Conservation (phyloP, 2,329 filamentous ascomycete genomes). For the Bipolaris oryzae region DNA sequence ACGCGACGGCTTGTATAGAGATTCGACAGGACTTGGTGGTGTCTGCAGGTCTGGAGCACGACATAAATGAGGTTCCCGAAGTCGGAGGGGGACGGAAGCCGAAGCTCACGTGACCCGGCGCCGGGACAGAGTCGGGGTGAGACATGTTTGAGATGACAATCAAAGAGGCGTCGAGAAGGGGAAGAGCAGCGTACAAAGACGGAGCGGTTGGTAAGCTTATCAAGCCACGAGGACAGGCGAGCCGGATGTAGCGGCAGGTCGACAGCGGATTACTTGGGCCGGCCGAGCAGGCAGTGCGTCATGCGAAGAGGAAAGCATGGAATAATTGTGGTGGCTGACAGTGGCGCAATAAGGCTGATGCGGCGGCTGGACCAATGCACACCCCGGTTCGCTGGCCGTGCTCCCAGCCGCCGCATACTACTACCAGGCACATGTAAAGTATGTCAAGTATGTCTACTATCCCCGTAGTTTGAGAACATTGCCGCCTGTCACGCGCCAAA, state of each 20-base stretch:
- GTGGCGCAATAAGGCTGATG: constrained; percentile 18
- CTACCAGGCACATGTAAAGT: not conserved
- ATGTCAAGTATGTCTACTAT: too few species aligned
- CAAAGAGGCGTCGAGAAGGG: too few species aligned
- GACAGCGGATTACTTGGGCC: not conserved
- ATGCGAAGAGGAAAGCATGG: not conserved
- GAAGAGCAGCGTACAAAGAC: too few species aligned
- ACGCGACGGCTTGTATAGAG: not conserved
- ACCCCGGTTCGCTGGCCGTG: constrained; percentile 5
- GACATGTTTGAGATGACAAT: not conserved
- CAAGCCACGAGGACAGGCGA: too few species aligned
- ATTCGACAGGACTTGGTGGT: not conserved
- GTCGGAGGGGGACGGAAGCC: not conserved
- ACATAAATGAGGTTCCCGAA: not conserved
- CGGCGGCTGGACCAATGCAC: constrained; percentile 2
- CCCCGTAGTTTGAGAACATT: not conserved
- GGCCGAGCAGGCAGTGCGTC: not conserved
- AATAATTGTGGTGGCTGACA: constrained; percentile 12
- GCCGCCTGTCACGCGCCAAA: constrained; percentile 6
- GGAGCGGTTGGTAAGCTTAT: too few species aligned
- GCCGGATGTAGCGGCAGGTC: too few species aligned
- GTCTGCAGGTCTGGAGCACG: not conserved
- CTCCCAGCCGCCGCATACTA: constrained; percentile 15
- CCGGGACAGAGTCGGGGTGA: not conserved
- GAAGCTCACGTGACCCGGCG: not conserved